These are phyloP conservation scores for Xerocomellus dryophilus DNA, from an alignment of 768 basidiomycete species.

Conservation along the genomic window DNA sequence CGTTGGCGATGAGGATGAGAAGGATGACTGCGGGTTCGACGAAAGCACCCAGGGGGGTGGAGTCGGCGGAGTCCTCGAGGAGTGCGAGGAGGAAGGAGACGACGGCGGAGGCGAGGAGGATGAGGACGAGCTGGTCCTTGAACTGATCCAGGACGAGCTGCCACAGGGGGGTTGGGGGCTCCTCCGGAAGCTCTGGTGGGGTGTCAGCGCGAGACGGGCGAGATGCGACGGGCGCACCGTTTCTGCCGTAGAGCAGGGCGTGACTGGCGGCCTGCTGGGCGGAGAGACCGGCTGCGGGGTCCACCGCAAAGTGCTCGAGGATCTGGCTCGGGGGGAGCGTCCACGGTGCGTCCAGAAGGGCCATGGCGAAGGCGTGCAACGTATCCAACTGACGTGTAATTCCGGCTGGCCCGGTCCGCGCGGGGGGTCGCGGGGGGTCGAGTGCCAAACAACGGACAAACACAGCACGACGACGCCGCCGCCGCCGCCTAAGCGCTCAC, in stretches of 20 bases:
- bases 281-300: conserved; percentile 60
- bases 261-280: conserved; percentile 67
- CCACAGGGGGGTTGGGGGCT: conserved; percentile 88
- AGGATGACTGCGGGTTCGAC: conserved; percentile 95
- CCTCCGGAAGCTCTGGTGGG: conserved; percentile 81
- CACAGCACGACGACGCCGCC: conserved; percentile 8
- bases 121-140: conserved; percentile 97
- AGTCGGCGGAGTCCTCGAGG: conserved; percentile 71
- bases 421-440: conserved; percentile 20
- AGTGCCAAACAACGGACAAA: conserved; percentile 24
- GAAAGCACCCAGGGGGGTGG: conserved; percentile 76
- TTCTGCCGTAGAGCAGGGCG: conserved; percentile 79
- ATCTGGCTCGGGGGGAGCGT: conserved; percentile 65
- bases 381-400: conserved; percentile 5
- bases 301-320: conserved; percentile 69
- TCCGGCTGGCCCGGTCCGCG: not conserved
- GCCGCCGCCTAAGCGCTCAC: not conserved
- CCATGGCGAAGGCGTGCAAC: conserved; percentile 1
- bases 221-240: conserved; percentile 52
- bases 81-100: conserved; percentile 91
- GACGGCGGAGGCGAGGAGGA: conserved; percentile 89
- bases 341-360: conserved; percentile 74
- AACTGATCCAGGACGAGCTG: conserved; percentile 97
- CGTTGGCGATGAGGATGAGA: conserved; percentile 93
- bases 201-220: not conserved